phyloP scores from a whole-genome alignment of 106 monocot genomes.

The Acorus calamus region DNA sequence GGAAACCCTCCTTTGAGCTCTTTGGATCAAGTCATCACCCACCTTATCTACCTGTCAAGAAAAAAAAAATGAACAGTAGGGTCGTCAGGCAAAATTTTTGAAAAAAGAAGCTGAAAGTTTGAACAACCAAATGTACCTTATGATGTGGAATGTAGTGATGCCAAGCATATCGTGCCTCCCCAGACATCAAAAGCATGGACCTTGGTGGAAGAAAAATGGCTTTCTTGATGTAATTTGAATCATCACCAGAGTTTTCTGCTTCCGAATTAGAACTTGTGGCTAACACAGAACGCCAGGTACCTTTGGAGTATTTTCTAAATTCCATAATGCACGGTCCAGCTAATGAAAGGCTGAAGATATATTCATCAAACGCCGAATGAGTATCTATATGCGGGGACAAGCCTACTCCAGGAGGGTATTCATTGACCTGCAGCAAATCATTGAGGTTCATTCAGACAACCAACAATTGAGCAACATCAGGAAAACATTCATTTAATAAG shows the following conservation, averaged over 20 bases:
- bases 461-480: not conserved
- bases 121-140: slow-evolving; percentile 39
- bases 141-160: slow-evolving; percentile 99
- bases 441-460: not conserved
- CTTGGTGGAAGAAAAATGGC: slow-evolving; percentile 80
- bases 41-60: slow-evolving; percentile 68
- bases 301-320: slow-evolving; percentile 41
- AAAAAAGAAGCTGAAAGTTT: no score
- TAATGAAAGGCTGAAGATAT: slow-evolving; percentile 81
- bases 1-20: slow-evolving; percentile 71
- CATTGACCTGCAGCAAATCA: slow-evolving; percentile 63
- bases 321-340: slow-evolving; percentile 92
- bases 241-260: slow-evolving; percentile 8
- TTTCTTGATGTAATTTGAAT: slow-evolving; percentile 36
- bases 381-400: slow-evolving; percentile 94
- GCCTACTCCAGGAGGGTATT: slow-evolving; percentile 84
- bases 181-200: slow-evolving; percentile 92
- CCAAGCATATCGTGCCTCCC: slow-evolving; percentile 96
- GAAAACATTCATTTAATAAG: no score
- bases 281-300: slow-evolving; percentile 12
- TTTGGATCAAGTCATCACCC: slow-evolving; percentile 31
- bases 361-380: slow-evolving; percentile 88
- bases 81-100: no score
- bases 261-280: slow-evolving; percentile 5
- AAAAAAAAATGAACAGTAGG: not conserved